phyloP scores from a whole-genome alignment of 495 filamentous ascomycete genomes.

The Xylaria longipes region DNA sequence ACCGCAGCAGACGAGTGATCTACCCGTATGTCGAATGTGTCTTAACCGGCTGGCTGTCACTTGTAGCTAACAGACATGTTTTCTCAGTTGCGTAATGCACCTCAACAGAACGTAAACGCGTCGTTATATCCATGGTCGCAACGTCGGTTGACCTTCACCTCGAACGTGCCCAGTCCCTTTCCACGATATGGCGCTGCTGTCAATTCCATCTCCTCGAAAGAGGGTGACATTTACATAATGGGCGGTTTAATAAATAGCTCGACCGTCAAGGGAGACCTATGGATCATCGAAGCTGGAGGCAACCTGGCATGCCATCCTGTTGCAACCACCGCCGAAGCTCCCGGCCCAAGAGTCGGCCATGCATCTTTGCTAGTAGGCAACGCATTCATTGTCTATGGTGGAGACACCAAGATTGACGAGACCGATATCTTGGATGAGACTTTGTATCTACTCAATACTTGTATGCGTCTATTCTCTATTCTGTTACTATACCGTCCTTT shows the following conservation, averaged over 20 bases:
- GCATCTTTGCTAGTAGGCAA: slow-evolving; percentile 94
- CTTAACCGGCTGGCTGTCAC: not conserved
- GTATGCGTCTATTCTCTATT: slow-evolving; percentile 58
- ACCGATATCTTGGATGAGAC: slow-evolving; percentile 91
- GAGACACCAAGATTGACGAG: slow-evolving; percentile 97
- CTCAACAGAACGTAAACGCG: slow-evolving; percentile 51
- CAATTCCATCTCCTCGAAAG: slow-evolving; percentile 90
- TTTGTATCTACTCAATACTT: slow-evolving; percentile 95
- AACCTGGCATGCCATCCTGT: slow-evolving; percentile 91
- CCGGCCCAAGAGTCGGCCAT: slow-evolving; percentile 94
- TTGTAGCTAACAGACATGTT: slow-evolving; percentile 27
- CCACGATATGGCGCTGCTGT: slow-evolving; percentile 97
- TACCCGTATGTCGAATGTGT: slow-evolving; percentile 50
- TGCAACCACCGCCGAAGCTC: slow-evolving; percentile 88
- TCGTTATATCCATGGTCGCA: slow-evolving; percentile 97
- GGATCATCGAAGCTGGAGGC: slow-evolving; percentile 94
- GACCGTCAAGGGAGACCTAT: slow-evolving; percentile 94
- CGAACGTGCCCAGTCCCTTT: slow-evolving; percentile 85
- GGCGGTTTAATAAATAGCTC: slow-evolving; percentile 93
- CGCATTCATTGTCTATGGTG: slow-evolving; percentile 98
- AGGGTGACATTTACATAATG: slow-evolving; percentile 98
- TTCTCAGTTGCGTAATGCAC: slow-evolving; percentile 56
- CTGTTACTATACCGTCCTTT: not conserved
- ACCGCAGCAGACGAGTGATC: slow-evolving; percentile 47
- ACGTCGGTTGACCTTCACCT: slow-evolving; percentile 82